Evolutionary conservation across 2,329 filamentous ascomycete species (phyloP).

Genomic region (Neophaeococcomyces mojaviensis): DNA sequence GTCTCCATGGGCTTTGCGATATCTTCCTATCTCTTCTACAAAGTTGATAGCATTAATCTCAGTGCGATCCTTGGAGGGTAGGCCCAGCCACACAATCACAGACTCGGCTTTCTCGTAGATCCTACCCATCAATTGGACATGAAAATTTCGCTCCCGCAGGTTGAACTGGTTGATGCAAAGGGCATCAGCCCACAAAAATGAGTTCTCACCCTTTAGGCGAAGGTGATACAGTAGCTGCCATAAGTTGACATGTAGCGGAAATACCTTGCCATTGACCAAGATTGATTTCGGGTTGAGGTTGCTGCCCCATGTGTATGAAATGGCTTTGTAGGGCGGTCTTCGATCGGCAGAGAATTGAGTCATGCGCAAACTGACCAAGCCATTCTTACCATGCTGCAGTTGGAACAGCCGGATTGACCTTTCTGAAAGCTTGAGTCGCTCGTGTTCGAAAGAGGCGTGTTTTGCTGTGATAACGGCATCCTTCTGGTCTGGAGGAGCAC

Average conservation of each 20-base stretch:
- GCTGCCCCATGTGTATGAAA: conserved; percentile 22
- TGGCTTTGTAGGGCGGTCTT: conserved; percentile 18
- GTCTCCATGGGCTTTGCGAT: not conserved
- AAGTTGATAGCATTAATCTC: conserved; percentile 20
- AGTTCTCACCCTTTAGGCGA: conserved; percentile 14
- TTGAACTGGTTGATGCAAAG: conserved; percentile 22
- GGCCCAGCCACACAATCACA: conserved; percentile 24
- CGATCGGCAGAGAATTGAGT: conserved; percentile 20
- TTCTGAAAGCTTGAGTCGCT: conserved; percentile 16
- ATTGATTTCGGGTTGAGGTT: conserved; percentile 10
- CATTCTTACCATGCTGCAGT: conserved; percentile 13
- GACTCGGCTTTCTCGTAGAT: conserved; percentile 18
- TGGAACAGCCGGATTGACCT: conserved; percentile 20
- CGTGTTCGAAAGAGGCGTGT: conserved; percentile 16
- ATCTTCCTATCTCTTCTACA: conserved; percentile 11
- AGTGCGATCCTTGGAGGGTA: conserved; percentile 14
- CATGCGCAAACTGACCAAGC: conserved; percentile 17
- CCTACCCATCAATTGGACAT: conserved; percentile 20
- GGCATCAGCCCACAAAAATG: conserved; percentile 19
- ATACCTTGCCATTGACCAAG: conserved; percentile 19
- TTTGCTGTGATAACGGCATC: too few relatives aligned
- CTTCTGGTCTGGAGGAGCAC: too few relatives aligned
- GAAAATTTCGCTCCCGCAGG: conserved; percentile 21
- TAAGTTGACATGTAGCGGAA: conserved; percentile 16
- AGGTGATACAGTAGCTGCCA: conserved; percentile 19